Evolutionary conservation across 768 basidiomycete genomes (phyloP), one percentile per base, ranked within the genome.

Genomic region (Boletus fagicola): DNA sequence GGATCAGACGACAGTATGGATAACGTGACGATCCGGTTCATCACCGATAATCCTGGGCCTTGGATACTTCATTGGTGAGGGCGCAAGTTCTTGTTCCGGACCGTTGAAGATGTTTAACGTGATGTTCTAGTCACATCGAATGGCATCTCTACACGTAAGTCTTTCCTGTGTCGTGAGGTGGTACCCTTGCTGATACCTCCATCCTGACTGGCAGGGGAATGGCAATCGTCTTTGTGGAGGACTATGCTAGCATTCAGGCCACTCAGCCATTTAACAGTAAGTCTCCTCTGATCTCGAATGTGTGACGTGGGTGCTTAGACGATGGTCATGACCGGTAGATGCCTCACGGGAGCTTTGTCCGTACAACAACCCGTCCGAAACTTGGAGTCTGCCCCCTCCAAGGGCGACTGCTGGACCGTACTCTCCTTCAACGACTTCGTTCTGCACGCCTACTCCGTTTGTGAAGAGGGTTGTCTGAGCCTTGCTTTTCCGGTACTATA

Each of bases 31-130:
- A 77, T 90, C 50, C 78, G 86, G 11, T 89, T 87, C 75, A 70
- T 68, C 30, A 86, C 87, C 0, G 82, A 90, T 65, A 89, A 88
- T 70, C 78, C 85, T 5, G 88, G 86, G 5, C 82, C 83, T 4
- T 86, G 83, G 78, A 73, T 81, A 51, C 64, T 80, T 53, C 78
- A 78, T 46, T 79, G 75, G 65, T 67, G 48, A 45, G 59, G 48
- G 31, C 4, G 3, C 24, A 1, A 24, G 16, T 10, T 49, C 22
- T 22, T 18, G 31, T 26, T 33, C 22, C 16, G 22, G 31, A 49
- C 26, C 44, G 15, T 33, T 5, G 31, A 35, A 11, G 18, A 26
- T 15, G 30, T 20, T 22, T 66, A 7, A 60, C 39, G 5, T 15
- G 44, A 22, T 24, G 12, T 24, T 39, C 8, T n/a, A 76, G 75